These are phyloP conservation scores for Entophlyctis luteolus DNA, from an alignment of 192 early-diverging fungal species.

Conservation along the genomic window DNA sequence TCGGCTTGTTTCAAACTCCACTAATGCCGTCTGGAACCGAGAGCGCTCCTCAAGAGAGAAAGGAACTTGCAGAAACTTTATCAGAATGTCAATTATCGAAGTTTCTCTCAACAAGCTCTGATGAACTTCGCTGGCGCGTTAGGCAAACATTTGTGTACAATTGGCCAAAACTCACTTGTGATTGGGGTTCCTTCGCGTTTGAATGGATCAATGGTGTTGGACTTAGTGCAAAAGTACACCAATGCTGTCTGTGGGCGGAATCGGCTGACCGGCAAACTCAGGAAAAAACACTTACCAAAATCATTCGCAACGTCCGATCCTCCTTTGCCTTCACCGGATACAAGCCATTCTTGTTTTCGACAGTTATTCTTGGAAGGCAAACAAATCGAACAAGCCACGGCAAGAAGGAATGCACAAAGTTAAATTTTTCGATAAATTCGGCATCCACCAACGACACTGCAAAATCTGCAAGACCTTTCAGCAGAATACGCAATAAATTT, in stretches of 20 bases:
- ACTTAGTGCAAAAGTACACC: constrained; percentile 33
- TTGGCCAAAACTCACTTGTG: background rate
- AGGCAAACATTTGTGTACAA: background rate
- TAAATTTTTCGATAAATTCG: constrained; percentile 21
- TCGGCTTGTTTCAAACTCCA: constrained; percentile 4
- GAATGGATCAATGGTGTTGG: constrained; percentile 23
- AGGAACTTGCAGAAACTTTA: constrained; percentile 27
- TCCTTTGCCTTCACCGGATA: constrained; percentile 25
- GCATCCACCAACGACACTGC: constrained; percentile 24
- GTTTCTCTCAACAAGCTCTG: constrained; percentile 33
- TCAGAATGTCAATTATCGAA: constrained; percentile 31
- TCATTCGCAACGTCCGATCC: constrained; percentile 22
- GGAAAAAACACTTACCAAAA: constrained; percentile 6
- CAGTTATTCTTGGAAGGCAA: background rate
- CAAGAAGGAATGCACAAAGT: constrained; percentile 23
- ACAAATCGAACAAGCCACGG: constrained; percentile 27
- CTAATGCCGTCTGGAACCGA: background rate
- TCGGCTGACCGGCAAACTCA: background rate
- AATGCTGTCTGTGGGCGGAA: constrained; percentile 5
- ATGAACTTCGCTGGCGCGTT: constrained; percentile 17
- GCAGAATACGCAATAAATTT: background rate
- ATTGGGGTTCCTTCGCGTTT: constrained; percentile 29
- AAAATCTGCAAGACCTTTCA: constrained; percentile 19
- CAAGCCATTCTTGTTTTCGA: background rate
- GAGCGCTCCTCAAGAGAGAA: constrained; percentile 13